Conservation (phyloP, 495 filamentous ascomycete genomes). For the Clavariopsis aquatica region DNA sequence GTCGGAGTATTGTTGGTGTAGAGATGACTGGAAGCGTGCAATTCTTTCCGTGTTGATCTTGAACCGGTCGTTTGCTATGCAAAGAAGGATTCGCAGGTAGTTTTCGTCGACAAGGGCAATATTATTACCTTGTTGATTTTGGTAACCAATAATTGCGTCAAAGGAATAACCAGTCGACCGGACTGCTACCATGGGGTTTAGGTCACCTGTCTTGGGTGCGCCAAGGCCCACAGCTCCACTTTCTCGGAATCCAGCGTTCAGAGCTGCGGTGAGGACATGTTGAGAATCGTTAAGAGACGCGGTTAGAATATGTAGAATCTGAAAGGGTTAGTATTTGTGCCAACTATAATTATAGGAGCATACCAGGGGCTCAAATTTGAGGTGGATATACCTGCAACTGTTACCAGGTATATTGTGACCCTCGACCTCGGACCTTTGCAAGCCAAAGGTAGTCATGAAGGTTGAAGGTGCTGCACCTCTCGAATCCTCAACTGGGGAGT, state of each 20-base stretch:
- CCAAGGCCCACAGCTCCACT: constrained; percentile 67
- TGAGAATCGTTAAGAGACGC: constrained; percentile 72
- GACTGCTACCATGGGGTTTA: constrained; percentile 68
- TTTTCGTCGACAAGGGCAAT: constrained; percentile 50
- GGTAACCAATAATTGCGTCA: constrained; percentile 73
- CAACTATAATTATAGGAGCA: constrained; percentile 28
- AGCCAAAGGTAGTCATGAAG: constrained; percentile 22
- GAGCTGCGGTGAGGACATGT: constrained; percentile 66
- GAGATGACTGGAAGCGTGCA: constrained; percentile 48
- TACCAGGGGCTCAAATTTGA: constrained; percentile 96
- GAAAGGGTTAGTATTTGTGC: constrained; percentile 14
- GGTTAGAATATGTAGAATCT: constrained; percentile 88
- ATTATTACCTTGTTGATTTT: constrained; percentile 42
- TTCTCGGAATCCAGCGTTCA: constrained; percentile 84
- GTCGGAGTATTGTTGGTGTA: constrained; percentile 23
- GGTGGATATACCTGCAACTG: constrained; percentile 62
- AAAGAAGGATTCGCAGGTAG: constrained; percentile 64
- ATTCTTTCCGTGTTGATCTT: constrained; percentile 70
- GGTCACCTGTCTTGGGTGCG: constrained; percentile 48
- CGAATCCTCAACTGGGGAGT: constrained; percentile 61
- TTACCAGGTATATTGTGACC: constrained; percentile 16
- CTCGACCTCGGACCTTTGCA: neutral
- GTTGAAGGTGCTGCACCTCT: constrained; percentile 4
- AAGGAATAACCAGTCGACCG: constrained; percentile 76
- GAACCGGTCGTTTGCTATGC: constrained; percentile 76